Evolutionary conservation across 2,329 filamentous ascomycete genomes (phyloP).

Genomic region (Cucurbitaria berberidis): DNA sequence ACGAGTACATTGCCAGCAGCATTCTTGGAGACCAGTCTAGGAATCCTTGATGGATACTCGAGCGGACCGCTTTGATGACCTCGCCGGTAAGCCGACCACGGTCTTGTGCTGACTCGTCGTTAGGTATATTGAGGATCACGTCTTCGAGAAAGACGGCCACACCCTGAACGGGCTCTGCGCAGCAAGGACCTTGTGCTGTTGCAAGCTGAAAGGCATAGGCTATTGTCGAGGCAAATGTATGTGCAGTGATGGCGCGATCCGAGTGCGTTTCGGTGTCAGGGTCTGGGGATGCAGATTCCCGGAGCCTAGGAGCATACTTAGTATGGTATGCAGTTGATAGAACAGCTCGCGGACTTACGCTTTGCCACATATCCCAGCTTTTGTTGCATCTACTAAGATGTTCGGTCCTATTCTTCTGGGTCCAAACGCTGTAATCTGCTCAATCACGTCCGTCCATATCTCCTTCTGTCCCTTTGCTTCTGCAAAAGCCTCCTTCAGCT

Average conservation of each 20-base stretch:
- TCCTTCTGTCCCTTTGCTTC: constrained; percentile 76
- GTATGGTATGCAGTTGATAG: not conserved
- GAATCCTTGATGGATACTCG: constrained; percentile 83
- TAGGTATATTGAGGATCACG: constrained; percentile 65
- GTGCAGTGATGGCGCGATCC: constrained; percentile 56
- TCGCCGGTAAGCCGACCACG: constrained; percentile 86
- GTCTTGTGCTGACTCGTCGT: constrained; percentile 63
- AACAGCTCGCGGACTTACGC: constrained; percentile 61
- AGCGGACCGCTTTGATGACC: constrained; percentile 86
- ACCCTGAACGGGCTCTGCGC: constrained; percentile 91
- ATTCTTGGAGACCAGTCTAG: constrained; percentile 96
- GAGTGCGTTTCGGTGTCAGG: constrained; percentile 35
- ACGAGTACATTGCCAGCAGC: constrained; percentile 95
- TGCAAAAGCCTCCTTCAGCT: constrained; percentile 72
- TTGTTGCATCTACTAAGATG: constrained; percentile 82
- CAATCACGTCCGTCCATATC: constrained; percentile 75
- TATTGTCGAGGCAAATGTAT: constrained; percentile 87
- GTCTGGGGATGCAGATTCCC: constrained; percentile 42
- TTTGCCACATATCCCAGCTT: constrained; percentile 72
- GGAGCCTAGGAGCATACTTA: constrained; percentile 30
- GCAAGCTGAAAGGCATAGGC: constrained; percentile 93
- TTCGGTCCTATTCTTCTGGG: constrained; percentile 87
- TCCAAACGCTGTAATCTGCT: constrained; percentile 88
- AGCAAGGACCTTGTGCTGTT: constrained; percentile 86
- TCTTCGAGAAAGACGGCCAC: constrained; percentile 90